These are phyloP conservation scores for Cytospora leucostoma DNA, from an alignment of 2,329 filamentous ascomycete genomes.

Conservation along the genomic window DNA sequence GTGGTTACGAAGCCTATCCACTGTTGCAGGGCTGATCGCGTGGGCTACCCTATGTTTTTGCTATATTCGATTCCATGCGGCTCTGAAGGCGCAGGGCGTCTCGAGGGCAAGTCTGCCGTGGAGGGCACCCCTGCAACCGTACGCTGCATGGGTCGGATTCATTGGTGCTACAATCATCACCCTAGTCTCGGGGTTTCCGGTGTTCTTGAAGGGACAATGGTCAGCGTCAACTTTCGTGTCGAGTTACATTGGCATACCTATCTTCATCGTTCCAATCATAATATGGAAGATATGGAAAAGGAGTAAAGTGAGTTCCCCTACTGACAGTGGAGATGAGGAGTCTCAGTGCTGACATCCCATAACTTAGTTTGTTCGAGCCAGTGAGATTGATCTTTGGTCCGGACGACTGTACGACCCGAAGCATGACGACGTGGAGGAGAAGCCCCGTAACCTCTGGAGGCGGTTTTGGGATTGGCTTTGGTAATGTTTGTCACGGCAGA, in stretches of 20 bases:
- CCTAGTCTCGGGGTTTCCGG: slow-evolving; percentile 47
- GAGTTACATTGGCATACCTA: slow-evolving; percentile 38
- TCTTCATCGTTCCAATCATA: slow-evolving; percentile 28
- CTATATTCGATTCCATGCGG: slow-evolving; percentile 38
- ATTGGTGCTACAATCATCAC: slow-evolving; percentile 46
- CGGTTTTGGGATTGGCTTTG: slow-evolving; percentile 21
- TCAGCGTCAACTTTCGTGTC: slow-evolving; percentile 43
- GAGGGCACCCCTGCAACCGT: slow-evolving; percentile 38
- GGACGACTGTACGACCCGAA: slow-evolving; percentile 37
- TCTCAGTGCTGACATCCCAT: neutral
- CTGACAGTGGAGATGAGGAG: too few species aligned
- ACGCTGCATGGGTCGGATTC: slow-evolving; percentile 46
- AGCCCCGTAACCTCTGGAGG: slow-evolving; percentile 16
- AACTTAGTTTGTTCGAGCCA: slow-evolving; percentile 17
- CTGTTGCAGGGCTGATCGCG: slow-evolving; percentile 40
- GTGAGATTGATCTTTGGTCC: slow-evolving; percentile 56
- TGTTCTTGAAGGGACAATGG: slow-evolving; percentile 43
- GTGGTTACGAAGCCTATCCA: slow-evolving; percentile 59
- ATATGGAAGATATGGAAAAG: slow-evolving; percentile 23
- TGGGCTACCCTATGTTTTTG: slow-evolving; percentile 38
- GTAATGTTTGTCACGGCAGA: neutral
- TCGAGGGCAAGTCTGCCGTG: slow-evolving; percentile 36
- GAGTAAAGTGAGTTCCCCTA: slow-evolving; percentile 18
- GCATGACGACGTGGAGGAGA: slow-evolving; percentile 10
- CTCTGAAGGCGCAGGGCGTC: slow-evolving; percentile 45